Conservation (phyloP, 2,329 filamentous ascomycete genomes). For the Nothopassalora personata region DNA sequence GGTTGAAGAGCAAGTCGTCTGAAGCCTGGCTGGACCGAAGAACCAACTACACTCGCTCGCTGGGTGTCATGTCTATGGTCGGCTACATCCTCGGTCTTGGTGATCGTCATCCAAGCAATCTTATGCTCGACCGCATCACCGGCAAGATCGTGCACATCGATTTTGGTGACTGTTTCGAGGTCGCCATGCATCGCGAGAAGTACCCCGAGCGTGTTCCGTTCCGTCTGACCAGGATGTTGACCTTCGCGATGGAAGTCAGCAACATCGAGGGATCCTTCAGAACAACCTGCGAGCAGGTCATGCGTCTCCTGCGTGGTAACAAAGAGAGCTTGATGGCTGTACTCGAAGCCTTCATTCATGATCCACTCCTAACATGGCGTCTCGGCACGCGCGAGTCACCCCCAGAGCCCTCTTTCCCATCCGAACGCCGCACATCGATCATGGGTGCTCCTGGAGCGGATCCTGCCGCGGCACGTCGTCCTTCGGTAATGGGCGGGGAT, state of each 20-base stretch:
- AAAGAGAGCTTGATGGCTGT: slow-evolving; percentile 99
- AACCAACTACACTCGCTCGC: slow-evolving; percentile 96
- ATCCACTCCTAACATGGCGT: slow-evolving; percentile 97
- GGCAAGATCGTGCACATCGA: slow-evolving; percentile 98
- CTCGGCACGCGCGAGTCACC: slow-evolving; percentile 62
- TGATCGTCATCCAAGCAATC: slow-evolving; percentile 93
- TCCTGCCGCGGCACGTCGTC: slow-evolving; percentile 24
- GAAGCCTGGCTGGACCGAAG: slow-evolving; percentile 96
- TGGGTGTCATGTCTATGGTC: slow-evolving; percentile 99
- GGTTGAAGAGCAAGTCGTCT: slow-evolving; percentile 97
- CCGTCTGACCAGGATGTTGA: slow-evolving; percentile 96
- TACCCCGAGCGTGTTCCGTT: slow-evolving; percentile 97
- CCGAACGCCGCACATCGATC: slow-evolving; percentile 56
- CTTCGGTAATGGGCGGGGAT: slow-evolving; percentile 30
- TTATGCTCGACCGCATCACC: slow-evolving; percentile 93
- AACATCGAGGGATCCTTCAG: slow-evolving; percentile 99
- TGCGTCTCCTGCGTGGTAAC: slow-evolving; percentile 92
- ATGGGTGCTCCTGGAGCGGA: slow-evolving; percentile 42
- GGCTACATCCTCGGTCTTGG: slow-evolving; percentile 96
- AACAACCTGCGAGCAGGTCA: slow-evolving; percentile 96
- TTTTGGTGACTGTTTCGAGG: slow-evolving; percentile 98
- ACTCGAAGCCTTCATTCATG: slow-evolving; percentile 97
- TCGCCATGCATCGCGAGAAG: slow-evolving; percentile 99
- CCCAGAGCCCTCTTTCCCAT: slow-evolving; percentile 54
- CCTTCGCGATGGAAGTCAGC: slow-evolving; percentile 99